Conservation (phyloP, 2,329 filamentous ascomycete genomes). For the Ophiognomonia clavigignenti-juglandacearum region DNA sequence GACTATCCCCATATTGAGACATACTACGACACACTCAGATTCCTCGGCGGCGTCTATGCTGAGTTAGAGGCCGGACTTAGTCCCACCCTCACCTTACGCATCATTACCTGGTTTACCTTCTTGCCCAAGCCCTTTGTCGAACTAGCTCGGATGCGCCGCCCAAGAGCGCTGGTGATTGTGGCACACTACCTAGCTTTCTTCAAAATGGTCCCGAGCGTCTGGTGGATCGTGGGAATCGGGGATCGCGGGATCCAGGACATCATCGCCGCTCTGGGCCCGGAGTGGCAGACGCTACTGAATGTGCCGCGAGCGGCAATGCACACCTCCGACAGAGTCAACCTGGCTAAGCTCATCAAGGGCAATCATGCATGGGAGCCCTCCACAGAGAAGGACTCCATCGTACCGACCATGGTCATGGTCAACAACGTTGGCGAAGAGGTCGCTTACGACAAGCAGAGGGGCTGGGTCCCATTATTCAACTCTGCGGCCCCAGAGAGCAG, state of each 20-base stretch:
- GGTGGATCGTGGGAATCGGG: slow-evolving; percentile 47
- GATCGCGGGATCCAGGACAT: slow-evolving; percentile 43
- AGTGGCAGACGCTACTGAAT: slow-evolving; percentile 36
- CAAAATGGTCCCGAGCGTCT: slow-evolving; percentile 34
- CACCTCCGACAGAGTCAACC: slow-evolving; percentile 27
- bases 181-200: slow-evolving; percentile 48
- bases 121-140: slow-evolving; percentile 39
- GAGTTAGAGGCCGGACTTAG: slow-evolving; percentile 41
- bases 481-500: neutral
- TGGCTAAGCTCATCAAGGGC: slow-evolving; percentile 38
- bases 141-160: slow-evolving; percentile 34
- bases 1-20: slow-evolving; percentile 34
- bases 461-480: neutral
- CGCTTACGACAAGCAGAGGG: slow-evolving; percentile 5
- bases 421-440: slow-evolving; percentile 15
- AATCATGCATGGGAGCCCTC: slow-evolving; percentile 37
- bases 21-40: slow-evolving; percentile 44
- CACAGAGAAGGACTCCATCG: neutral
- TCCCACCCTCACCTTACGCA: slow-evolving; percentile 40
- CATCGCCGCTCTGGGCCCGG: slow-evolving; percentile 30
- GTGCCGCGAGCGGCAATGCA: slow-evolving; percentile 35
- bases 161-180: slow-evolving; percentile 46
- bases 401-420: slow-evolving; percentile 8
- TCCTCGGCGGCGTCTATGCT: slow-evolving; percentile 46
- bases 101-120: slow-evolving; percentile 50